phyloP scores from a whole-genome alignment of 805 yeast genomes.

The Jamesozyma piceae region DNA sequence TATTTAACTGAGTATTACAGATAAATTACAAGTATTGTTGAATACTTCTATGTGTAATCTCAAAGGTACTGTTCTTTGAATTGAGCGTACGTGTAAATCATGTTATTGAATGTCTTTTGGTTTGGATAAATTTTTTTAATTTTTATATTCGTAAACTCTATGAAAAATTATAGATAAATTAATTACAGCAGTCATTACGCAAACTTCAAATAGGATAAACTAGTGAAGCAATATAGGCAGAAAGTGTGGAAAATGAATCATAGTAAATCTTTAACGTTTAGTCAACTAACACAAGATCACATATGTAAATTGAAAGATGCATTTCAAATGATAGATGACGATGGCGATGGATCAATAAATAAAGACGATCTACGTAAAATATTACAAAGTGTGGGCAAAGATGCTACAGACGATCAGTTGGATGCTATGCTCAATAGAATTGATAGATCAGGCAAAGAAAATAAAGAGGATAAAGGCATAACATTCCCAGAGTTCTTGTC shows the following conservation, averaged over 20 bases:
- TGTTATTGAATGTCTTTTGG: no score
- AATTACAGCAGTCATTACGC: no score
- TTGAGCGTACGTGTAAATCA: no score
- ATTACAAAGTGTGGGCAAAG: conserved; percentile 44
- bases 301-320: conserved; percentile 61
- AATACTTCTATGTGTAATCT: no score
- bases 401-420: conserved; percentile 35
- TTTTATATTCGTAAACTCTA: no score
- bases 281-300: conserved; percentile 49
- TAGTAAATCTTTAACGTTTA: conserved; percentile 29
- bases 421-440: conserved; percentile 39
- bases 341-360: conserved; percentile 61
- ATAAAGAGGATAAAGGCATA: conserved; percentile 24
- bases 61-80: no score
- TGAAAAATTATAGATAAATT: no score
- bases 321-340: conserved; percentile 72
- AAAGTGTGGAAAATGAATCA: conserved; percentile 21
- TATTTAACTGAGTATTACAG: no score
- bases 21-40: no score
- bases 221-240: no score
- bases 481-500: conserved; percentile 60
- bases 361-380: conserved; percentile 46
- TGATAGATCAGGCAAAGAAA: not conserved
- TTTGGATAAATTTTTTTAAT: no score
- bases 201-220: no score